A percentile compares a stretch with the other conserved stretches of the same genome.
Conservation (phyloP, 2,329 filamentous ascomycete genomes). For the Diplodia scrobiculata region DNA sequence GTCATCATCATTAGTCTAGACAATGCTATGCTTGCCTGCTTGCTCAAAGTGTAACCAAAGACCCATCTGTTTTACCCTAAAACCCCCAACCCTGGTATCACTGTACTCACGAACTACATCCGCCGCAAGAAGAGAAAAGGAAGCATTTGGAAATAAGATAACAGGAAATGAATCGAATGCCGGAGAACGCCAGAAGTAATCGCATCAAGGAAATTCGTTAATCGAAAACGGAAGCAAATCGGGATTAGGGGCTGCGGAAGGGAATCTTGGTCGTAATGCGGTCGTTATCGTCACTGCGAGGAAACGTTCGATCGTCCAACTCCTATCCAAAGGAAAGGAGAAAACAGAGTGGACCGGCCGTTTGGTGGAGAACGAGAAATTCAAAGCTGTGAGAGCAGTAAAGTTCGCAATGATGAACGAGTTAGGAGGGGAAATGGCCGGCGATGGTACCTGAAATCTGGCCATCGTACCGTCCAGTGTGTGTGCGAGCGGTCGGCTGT, state of each 20-base stretch:
- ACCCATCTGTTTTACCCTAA: slow-evolving; percentile 8
- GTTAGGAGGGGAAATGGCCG: not conserved
- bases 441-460: not conserved
- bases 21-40: not conserved
- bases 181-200: not conserved
- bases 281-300: slow-evolving; percentile 16
- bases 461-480: not conserved
- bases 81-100: slow-evolving; percentile 17
- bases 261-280: not conserved
- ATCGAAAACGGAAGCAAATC: not conserved
- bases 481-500: not conserved
- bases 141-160: not conserved
- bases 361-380: slow-evolving; percentile 3
- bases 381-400: not conserved
- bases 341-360: not conserved
- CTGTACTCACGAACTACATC: slow-evolving; percentile 22
- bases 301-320: slow-evolving; percentile 9
- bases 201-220: slow-evolving; percentile 19
- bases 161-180: not conserved
- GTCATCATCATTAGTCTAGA: slow-evolving; percentile 16
- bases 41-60: not conserved
- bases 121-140: slow-evolving; percentile 1
- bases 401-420: not conserved
- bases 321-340: slow-evolving; percentile 1
- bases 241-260: not conserved